phyloP scores from a whole-genome alignment of 306 rosid species.

The Boehmeria nivea region DNA sequence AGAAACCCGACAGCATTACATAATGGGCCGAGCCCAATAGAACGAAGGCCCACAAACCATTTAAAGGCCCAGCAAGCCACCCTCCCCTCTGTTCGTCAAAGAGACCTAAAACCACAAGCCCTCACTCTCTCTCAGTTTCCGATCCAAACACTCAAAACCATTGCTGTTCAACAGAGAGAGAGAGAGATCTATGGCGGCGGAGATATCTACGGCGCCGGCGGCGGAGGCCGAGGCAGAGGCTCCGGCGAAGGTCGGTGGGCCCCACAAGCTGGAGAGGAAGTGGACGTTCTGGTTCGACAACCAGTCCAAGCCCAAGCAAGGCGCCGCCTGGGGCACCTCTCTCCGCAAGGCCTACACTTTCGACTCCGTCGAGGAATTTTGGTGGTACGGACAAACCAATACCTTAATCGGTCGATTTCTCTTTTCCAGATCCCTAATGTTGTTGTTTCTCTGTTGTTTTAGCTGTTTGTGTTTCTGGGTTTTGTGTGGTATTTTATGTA shows the following conservation, averaged over 20 bases:
- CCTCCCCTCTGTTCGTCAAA: not conserved
- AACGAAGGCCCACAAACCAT: not conserved
- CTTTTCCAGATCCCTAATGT: not conserved
- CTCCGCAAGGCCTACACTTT: conserved; percentile 72
- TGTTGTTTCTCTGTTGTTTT: not conserved
- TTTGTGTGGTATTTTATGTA: too few species aligned
- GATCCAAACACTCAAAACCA: too few species aligned
- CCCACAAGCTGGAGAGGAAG: conserved; percentile 66
- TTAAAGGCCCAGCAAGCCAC: too few species aligned
- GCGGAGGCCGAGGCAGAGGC: conserved; percentile 16
- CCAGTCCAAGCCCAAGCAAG: conserved; percentile 80
- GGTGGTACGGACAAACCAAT: conserved; percentile 77
- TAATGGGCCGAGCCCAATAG: not conserved
- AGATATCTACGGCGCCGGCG: conserved; percentile 26
- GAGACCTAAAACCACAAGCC: not conserved
- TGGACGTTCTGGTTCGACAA: conserved; percentile 98
- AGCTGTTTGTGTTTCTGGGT: too few species aligned
- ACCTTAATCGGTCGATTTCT: not conserved
- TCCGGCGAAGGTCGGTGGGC: conserved; percentile 8
- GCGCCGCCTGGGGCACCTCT: conserved; percentile 84
- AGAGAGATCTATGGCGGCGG: conserved; percentile 50
- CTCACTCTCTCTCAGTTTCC: not conserved
- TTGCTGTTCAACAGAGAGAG: not conserved
- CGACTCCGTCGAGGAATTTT: conserved; percentile 86
- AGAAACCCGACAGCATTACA: too few species aligned